A percentile compares a stretch with the other conserved stretches of the same genome.
phyloP scores from a whole-genome alignment of 495 filamentous ascomycete genomes.

The Opeltia flavorubescens region DNA sequence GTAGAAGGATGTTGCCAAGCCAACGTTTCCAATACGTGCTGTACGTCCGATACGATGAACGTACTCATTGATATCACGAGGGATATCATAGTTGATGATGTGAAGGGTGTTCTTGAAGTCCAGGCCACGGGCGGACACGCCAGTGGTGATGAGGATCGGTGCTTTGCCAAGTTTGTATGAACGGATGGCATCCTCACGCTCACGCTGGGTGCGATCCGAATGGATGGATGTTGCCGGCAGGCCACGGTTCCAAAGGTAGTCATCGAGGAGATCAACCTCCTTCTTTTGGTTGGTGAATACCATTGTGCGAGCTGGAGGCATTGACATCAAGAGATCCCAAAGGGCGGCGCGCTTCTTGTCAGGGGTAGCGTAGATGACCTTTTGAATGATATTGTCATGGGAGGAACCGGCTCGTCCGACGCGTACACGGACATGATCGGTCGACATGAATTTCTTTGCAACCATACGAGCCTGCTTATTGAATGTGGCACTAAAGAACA shows the following conservation, averaged over 20 bases:
- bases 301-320: conserved; percentile 63
- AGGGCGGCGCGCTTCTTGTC: conserved; percentile 53
- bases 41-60: conserved; percentile 92
- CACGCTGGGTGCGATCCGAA: conserved; percentile 69
- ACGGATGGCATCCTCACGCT: conserved; percentile 88
- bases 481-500: conserved; percentile 96
- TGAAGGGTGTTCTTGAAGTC: conserved; percentile 79
- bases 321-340: conserved; percentile 53
- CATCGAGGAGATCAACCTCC: conserved; percentile 67
- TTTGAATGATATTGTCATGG: conserved; percentile 66
- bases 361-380: conserved; percentile 46
- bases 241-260: conserved; percentile 65
- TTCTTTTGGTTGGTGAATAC: conserved; percentile 79
- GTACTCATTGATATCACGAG: conserved; percentile 91
- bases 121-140: conserved; percentile 75
- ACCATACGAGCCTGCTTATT: conserved; percentile 59
- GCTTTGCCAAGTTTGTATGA: conserved; percentile 59
- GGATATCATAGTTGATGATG: conserved; percentile 87
- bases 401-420: conserved; percentile 76
- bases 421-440: conserved; percentile 59
- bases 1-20: conserved; percentile 82
- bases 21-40: conserved; percentile 79
- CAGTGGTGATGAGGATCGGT: conserved; percentile 76
- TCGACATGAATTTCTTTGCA: conserved; percentile 56
- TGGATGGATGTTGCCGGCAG: conserved; percentile 82